A percentile compares a stretch with the other conserved stretches of the same genome.
Conservation (phyloP, 768 basidiomycete genomes). For the Suillus clintonianus region DNA sequence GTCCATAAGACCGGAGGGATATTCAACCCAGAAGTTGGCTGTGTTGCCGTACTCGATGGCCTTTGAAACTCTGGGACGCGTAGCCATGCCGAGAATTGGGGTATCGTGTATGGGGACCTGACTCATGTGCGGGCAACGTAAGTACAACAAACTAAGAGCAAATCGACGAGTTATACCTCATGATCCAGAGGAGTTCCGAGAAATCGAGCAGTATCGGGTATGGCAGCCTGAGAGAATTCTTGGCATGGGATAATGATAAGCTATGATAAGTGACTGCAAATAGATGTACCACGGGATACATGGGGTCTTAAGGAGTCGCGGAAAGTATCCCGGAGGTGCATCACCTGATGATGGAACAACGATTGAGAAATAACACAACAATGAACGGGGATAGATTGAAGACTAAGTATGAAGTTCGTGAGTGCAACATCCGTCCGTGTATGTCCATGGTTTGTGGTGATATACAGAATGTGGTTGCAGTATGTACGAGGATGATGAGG, state of each 20-base stretch:
- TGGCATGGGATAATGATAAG: slow-evolving; percentile 1
- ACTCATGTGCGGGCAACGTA: slow-evolving; percentile 17
- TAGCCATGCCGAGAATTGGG: slow-evolving; percentile 46
- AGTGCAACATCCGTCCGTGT: slow-evolving; percentile 9
- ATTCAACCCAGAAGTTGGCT: slow-evolving; percentile 67
- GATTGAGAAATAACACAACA: slow-evolving; percentile 8
- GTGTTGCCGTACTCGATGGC: slow-evolving; percentile 57
- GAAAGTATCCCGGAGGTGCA: not conserved
- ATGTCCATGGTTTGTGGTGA: slow-evolving; percentile 19
- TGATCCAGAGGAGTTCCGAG: slow-evolving; percentile 2
- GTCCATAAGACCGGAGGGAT: slow-evolving; percentile 64
- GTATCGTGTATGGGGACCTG: slow-evolving; percentile 35
- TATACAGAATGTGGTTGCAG: slow-evolving; percentile 15
- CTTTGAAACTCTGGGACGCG: slow-evolving; percentile 45
- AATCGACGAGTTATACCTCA: slow-evolving; percentile 6
- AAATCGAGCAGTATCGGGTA: not conserved
- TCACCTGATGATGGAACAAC: slow-evolving; percentile 3
- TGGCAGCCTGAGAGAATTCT: slow-evolving; percentile 13
- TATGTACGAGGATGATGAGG: slow-evolving; percentile 8
- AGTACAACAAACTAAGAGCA: slow-evolving; percentile 3
- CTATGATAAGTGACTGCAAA: slow-evolving; percentile 5
- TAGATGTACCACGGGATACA: slow-evolving; percentile 1
- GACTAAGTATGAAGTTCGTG: slow-evolving; percentile 5
- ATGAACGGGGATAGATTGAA: slow-evolving; percentile 10
- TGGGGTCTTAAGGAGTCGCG: not conserved